Evolutionary conservation across 2,329 filamentous ascomycete species (phyloP), one percentile per base, ranked within the genome.

Genomic region (Penicillium sp.): DNA sequence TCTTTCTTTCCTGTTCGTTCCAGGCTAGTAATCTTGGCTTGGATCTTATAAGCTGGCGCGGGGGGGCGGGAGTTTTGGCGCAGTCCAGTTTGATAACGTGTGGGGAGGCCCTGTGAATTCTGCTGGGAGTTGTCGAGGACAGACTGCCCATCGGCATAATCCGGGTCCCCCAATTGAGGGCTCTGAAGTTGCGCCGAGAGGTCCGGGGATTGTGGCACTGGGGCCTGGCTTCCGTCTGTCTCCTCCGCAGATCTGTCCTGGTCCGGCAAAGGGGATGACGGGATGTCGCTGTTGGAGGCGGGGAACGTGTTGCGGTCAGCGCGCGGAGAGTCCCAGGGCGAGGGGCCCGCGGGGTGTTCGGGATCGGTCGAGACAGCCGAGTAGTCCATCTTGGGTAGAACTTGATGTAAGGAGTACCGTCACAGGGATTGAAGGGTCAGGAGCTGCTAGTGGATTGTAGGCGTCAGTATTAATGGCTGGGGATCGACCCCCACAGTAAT

Each of bases 1-100:
- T 99, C 95, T 76, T 98, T 99, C 75, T 96, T 92, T 59, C 93
- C 93, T 4, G 90, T 95, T 58, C 95, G 84, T 78, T 99, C 95
- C 48, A 99, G 80, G 2, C 90, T 92, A 1, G 93, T 97, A 62
- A 99, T 92, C 80, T 98, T 99, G 46, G 90, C 92, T 73, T 96
- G 92, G 37, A 99, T 84, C 75, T 91, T 93, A 76, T 90, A 93
- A 60, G 89, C 85, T 27, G 90, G 88, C 53, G 85, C 83, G 44
- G 84, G 78, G 73, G 70, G 75, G 45, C 71, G 71, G 37, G 70
- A 63, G 51, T 69, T 64, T 48, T 74, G 73, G 57, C 73, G 67
- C 51, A 73, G 63, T 50, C 73, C 73, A 14, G 71, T 72, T 59
- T 81, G 79, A 63, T 83, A 82, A 67, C 80, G 77, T 55, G 80